phyloP scores from a whole-genome alignment of 2,329 filamentous ascomycete genomes.

The Arthroderma uncinatum region DNA sequence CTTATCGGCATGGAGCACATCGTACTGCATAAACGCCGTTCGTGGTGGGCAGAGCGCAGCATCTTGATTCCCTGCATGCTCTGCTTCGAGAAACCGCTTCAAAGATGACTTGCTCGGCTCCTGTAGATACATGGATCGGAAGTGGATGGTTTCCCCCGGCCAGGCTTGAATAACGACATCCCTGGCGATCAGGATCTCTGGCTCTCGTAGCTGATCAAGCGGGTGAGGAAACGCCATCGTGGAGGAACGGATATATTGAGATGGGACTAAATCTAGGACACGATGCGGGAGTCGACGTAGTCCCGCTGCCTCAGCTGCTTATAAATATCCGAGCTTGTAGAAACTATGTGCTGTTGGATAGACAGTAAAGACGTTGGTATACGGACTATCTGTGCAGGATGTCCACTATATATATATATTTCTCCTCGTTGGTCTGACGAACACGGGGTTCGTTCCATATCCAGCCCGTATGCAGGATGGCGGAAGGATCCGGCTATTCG shows the following conservation, averaged over 20 bases:
- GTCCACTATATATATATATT: no score
- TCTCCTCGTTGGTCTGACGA: no score
- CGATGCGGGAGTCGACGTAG: no score
- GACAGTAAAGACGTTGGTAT: no score
- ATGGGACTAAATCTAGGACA: no score
- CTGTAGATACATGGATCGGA: slow-evolving; percentile 42
- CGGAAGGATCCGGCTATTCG: no score
- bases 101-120: slow-evolving; percentile 42
- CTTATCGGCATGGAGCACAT: slow-evolving; percentile 25
- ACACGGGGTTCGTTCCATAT: no score
- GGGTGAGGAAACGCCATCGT: slow-evolving; percentile 33
- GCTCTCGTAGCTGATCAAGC: slow-evolving; percentile 45
- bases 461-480: no score
- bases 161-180: slow-evolving; percentile 39
- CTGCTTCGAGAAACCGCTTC: slow-evolving; percentile 38
- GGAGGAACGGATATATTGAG: neutral
- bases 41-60: slow-evolving; percentile 36
- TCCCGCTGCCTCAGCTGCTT: no score
- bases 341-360: no score
- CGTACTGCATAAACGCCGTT: slow-evolving; percentile 45
- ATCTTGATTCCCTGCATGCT: slow-evolving; percentile 32
- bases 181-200: slow-evolving; percentile 43
- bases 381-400: no score
- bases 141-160: slow-evolving; percentile 30
- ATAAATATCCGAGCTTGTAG: no score